Base-by-base conservation (phyloP, 2,329 filamentous ascomycete species). In the Eurotiales sp. region DNA sequence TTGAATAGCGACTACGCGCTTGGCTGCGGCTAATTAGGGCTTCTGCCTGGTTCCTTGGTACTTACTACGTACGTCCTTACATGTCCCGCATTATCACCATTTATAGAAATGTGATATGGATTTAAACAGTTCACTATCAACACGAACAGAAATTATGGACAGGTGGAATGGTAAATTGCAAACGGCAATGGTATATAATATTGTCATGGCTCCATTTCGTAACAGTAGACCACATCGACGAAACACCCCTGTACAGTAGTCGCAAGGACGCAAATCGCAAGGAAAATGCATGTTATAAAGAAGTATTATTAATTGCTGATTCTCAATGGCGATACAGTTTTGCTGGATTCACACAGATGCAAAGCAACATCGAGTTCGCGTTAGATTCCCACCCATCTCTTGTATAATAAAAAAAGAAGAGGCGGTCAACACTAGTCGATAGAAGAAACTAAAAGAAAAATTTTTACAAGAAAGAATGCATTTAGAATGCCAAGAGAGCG, bases 401-500 rank as follows among this genome's bases (percentile, higher is more conserved):
- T n/a, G n/a, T n/a, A n/a, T n/a, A n/a, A n/a, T n/a, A 12, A 39
- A 12, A 15, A 39, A 39, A 10, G 36, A 39, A 21, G 14, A 21
- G 6, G 12, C 6, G 5, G 12, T 15, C 36, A 39, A 15, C n/a
- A 19, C 34, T 7, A 15, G 1, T 19, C 3, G 17, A 8, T 17
- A 21, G 15, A 12, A 21, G 17, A 19, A 37, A 21, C 15, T 8
- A 37, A 19, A 21, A 19, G 21, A 36, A 36, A 37, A 8, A 14
- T 10, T 32, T 37, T 12, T 45, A 51, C 43, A 51, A 8, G 48
- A 40, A 37, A 42, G 32, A 32, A 50, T 29, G 37, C 47, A 36
- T 51, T 66, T 70, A 70, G 54, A 70, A 63, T 46, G 65, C 66
- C 46, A 70, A 56, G 48, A 67, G 59, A 53, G 66, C 67, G 51